These are phyloP conservation scores for Acanthamoeba royreba DNA, from an alignment of 208 protist genomes.

Conservation along the genomic window DNA sequence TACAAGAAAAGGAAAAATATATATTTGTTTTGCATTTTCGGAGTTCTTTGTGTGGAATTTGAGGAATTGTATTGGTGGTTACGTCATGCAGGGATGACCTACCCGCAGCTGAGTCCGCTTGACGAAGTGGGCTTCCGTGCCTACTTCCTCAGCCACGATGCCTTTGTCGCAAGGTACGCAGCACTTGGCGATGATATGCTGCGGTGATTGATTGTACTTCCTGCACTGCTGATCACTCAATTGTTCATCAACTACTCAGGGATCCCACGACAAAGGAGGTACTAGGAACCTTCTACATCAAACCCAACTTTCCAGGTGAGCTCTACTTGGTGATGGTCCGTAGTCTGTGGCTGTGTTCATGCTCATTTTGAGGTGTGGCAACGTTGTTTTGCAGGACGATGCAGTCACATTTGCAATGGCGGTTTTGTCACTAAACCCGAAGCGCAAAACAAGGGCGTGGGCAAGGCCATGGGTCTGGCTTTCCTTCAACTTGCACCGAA, in stretches of 20 bases:
- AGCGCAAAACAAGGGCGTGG: neutral
- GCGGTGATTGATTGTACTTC: too few relatives aligned
- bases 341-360: neutral
- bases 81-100: neutral
- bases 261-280: neutral
- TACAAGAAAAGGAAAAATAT: too few relatives aligned
- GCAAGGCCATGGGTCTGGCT: neutral
- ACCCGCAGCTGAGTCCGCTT: neutral
- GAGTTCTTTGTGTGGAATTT: too few relatives aligned
- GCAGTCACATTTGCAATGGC: neutral
- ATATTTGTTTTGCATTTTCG: neutral
- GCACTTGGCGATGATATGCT: too few relatives aligned
- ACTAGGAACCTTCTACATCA: neutral
- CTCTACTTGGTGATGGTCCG: neutral
- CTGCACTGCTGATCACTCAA: neutral
- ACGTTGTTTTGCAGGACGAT: neutral
- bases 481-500: neutral
- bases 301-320: neutral
- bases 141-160: conserved; percentile 1
- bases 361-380: neutral
- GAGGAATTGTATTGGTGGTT: too few relatives aligned
- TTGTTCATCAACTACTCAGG: neutral
- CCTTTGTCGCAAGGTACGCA: neutral
- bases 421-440: neutral
- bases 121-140: neutral